A percentile compares a stretch with the other conserved stretches of the same genome.
phyloP scores from a whole-genome alignment of 441 rosid species.

The Arabidopsis hybrid region DNA sequence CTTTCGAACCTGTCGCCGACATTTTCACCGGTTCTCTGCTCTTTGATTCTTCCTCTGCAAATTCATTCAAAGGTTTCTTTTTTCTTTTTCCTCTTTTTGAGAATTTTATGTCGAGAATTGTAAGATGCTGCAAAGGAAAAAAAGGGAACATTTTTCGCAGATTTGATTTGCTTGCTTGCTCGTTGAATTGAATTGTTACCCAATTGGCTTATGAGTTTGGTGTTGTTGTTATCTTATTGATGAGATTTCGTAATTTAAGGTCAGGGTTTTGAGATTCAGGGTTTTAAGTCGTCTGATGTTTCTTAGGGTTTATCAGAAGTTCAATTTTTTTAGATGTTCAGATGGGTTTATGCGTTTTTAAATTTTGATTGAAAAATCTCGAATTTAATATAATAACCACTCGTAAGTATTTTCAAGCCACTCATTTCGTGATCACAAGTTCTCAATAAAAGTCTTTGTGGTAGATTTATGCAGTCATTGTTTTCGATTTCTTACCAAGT shows the following conservation, averaged over 20 bases:
- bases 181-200: background rate
- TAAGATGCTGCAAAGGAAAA: background rate
- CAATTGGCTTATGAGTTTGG: conserved; percentile 8
- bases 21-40: conserved; percentile 15
- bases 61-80: conserved; percentile 19
- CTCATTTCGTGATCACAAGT: conserved; percentile 6
- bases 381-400: background rate
- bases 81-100: background rate
- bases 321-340: background rate
- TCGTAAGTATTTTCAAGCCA: background rate
- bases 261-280: conserved; percentile 2
- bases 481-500: background rate
- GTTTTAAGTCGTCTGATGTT: background rate
- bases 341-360: background rate
- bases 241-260: background rate
- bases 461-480: background rate
- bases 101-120: background rate
- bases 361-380: background rate
- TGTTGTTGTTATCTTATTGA: background rate
- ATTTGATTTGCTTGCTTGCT: conserved; percentile 13
- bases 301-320: background rate
- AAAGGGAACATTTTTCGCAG: background rate
- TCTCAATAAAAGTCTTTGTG: background rate
- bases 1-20: background rate
- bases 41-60: conserved; percentile 13